A percentile compares a stretch with the other conserved stretches of the same genome.
Evolutionary conservation across 163 green algal species (phyloP).

Genomic region (Coccomyxa subellipsoidea): DNA sequence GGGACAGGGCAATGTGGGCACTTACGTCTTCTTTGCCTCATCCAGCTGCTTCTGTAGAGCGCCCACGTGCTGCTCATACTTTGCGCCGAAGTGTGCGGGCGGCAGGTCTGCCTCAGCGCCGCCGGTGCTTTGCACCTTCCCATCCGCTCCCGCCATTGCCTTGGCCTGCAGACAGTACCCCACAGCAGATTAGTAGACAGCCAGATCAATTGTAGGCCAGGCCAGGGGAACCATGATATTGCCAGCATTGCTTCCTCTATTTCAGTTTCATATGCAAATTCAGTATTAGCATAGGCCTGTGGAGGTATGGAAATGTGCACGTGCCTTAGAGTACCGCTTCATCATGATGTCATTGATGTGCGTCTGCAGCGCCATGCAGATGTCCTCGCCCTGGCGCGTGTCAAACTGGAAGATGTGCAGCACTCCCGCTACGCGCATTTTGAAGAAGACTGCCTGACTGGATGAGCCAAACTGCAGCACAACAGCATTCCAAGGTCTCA

Average conservation of each 20-base stretch:
- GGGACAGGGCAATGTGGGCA: conserved; percentile 2
- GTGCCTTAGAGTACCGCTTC: conserved; percentile 81
- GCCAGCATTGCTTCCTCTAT: too few species aligned
- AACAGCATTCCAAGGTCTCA: too few species aligned
- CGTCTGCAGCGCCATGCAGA: conserved; percentile 97
- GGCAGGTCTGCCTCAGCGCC: conserved; percentile 13
- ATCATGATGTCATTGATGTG: conserved; percentile 99
- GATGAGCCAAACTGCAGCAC: conserved; percentile 71
- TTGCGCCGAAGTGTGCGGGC: conserved; percentile 69
- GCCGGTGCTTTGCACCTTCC: conserved; percentile 18
- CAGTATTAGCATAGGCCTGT: background rate
- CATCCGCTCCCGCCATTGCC: conserved; percentile 10
- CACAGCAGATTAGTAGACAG: too few species aligned
- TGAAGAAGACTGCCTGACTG: conserved; percentile 94
- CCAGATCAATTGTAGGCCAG: too few species aligned
- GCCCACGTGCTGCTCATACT: conserved; percentile 82
- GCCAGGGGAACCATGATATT: too few species aligned
- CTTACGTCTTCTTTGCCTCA: conserved; percentile 38
- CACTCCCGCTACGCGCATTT: conserved; percentile 94
- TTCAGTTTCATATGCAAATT: too few species aligned
- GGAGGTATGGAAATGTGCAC: background rate
- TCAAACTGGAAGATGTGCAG: conserved; percentile 99
- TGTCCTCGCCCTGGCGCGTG: conserved; percentile 89
- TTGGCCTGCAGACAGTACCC: conserved; percentile 5
- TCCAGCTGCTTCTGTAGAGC: conserved; percentile 81